Evolutionary conservation across 1,284 basidiomycete genomes (phyloP).

Genomic region (Schizophyllum commune): DNA sequence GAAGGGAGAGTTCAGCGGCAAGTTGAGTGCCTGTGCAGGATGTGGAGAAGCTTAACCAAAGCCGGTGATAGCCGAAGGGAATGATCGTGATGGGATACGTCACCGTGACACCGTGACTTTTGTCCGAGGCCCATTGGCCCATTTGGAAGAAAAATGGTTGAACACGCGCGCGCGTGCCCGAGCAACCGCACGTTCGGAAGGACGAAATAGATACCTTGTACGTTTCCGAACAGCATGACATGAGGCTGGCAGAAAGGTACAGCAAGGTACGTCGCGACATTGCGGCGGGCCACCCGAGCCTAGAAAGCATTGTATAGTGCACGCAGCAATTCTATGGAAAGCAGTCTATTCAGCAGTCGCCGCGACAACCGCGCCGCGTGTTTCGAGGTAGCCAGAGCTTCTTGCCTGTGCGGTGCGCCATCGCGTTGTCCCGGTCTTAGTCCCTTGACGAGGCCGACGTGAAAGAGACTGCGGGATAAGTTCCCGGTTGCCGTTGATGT

Average conservation of each 20-base stretch:
- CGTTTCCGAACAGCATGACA: too few relatives aligned
- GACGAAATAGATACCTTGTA: too few relatives aligned
- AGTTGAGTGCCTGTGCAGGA: too few relatives aligned
- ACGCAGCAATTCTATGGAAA: background rate
- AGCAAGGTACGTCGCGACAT: background rate
- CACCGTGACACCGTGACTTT: too few relatives aligned
- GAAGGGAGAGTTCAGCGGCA: too few relatives aligned
- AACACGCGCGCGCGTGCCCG: background rate
- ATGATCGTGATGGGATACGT: too few relatives aligned
- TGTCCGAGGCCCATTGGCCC: background rate
- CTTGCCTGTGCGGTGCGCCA: background rate
- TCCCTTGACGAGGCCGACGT: too few relatives aligned
- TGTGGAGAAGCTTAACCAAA: too few relatives aligned
- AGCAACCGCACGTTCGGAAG: too few relatives aligned
- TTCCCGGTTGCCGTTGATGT: background rate
- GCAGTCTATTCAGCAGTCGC: background rate
- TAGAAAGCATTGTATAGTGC: background rate
- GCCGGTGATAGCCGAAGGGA: too few relatives aligned
- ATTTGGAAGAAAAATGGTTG: background rate
- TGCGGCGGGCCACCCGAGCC: background rate
- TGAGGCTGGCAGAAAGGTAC: too few relatives aligned
- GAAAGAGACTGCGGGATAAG: background rate
- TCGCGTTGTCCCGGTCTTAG: background rate
- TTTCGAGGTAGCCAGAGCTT: background rate
- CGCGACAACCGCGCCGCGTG: background rate